Base-by-base conservation (phyloP, 768 basidiomycete genomes). In the Lactifluus echinatus region DNA sequence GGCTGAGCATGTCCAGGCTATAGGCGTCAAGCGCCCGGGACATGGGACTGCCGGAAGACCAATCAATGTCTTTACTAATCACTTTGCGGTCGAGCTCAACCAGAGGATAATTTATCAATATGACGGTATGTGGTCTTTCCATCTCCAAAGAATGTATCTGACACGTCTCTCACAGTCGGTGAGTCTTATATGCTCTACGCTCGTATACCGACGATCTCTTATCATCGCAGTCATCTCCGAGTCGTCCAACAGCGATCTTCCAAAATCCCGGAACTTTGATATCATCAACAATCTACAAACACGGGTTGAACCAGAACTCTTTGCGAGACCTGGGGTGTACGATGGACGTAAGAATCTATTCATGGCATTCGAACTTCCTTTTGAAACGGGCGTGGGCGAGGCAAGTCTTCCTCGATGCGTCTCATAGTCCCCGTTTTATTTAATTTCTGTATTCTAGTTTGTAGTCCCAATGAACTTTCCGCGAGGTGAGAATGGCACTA, bases 291-390 rank as follows among this genome's bases (percentile, higher is more conserved):
- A 72, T 14, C 67, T 92, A 15, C 90, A 92, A 67, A 73, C 71
- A 3, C 66, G 71, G 0, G 74, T 78, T 4, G 80, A 81, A 1
- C 82, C 81, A 0, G 69, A 77, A n/a, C 72, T 87, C 21, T 92
- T 92, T 65, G 87, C 80, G 3, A 87, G 87, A 8, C 80, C 76
- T 14, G 84, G 76, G 17, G 88, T 80, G 2, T 91, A 89, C 59
- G 89, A 91, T 56, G 89, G 89, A 0, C 76, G 85, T 42, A 91
- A 89, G 69, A 91, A 90, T 60, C 68, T 83, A 50, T 92, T 87
- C 64, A 75, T 83, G 23, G 70, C 80, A 14, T 74, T 78, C 34
- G 74, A 78, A 54, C 73, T 90, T 8, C 79, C 83, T 0, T 82
- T 92, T 36, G 80, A 79, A 29, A 28, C 24, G 8, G 75, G 75